phyloP scores from a whole-genome alignment of 2,329 filamentous ascomycete genomes.

The Phialophora verrucosa region DNA sequence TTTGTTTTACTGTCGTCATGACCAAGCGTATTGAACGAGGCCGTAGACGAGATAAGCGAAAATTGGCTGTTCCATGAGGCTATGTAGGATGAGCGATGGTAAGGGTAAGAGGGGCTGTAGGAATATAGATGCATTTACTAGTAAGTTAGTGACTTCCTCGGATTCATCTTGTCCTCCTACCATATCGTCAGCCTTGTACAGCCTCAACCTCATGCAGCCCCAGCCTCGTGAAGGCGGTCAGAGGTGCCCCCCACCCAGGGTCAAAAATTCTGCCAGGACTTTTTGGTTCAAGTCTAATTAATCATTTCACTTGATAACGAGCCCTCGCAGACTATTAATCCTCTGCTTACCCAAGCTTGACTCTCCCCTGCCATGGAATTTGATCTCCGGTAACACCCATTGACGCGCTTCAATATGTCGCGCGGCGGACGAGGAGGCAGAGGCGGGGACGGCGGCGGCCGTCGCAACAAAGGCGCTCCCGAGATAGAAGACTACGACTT shows the following conservation, averaged over 20 bases:
- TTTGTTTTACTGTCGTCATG: not conserved
- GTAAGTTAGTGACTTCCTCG: not conserved
- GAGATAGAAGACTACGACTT: constrained; percentile 53
- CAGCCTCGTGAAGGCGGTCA: constrained; percentile 29
- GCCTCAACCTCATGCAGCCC: constrained; percentile 11
- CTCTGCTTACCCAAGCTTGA: not conserved
- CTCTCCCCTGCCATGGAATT: constrained; percentile 1
- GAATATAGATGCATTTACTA: not conserved
- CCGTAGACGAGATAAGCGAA: not conserved
- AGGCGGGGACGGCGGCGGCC: constrained; percentile 40
- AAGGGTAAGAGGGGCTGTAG: too few relatives aligned
- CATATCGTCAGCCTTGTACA: not conserved
- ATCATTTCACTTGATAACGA: too few relatives aligned
- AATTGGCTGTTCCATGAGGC: not conserved
- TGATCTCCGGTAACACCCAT: constrained; percentile 16
- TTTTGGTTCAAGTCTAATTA: constrained; percentile 18
- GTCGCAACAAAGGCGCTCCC: constrained; percentile 28
- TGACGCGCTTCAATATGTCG: constrained; percentile 38
- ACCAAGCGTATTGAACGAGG: not conserved
- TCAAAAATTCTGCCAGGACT: constrained; percentile 30
- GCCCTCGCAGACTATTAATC: not conserved
- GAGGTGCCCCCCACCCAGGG: constrained; percentile 1
- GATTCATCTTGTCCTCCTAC: not conserved
- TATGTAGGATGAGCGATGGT: not conserved
- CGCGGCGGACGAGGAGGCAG: constrained; percentile 42